These are phyloP conservation scores for Xylariaceae sp. DNA, from an alignment of 2,329 filamentous ascomycete genomes.

Conservation along the genomic window DNA sequence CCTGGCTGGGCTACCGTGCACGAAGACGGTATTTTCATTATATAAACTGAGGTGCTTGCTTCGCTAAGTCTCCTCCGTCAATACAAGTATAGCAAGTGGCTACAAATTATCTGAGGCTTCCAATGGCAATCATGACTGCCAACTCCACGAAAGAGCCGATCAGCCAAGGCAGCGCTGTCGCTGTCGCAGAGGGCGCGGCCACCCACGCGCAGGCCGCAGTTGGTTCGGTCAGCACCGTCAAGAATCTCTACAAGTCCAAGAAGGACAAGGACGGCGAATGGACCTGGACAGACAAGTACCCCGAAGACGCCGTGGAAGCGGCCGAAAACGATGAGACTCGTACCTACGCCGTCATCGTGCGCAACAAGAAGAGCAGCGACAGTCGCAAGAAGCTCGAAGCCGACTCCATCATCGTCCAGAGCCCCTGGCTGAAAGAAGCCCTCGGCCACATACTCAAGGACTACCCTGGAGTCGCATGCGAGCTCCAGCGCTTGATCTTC, in stretches of 20 bases:
- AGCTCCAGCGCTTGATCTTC: slow-evolving; percentile 65
- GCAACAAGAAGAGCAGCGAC: slow-evolving; percentile 63
- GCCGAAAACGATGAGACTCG: slow-evolving; percentile 67
- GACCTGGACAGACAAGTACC: slow-evolving; percentile 62
- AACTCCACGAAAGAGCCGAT: neutral
- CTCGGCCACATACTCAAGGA: slow-evolving; percentile 60
- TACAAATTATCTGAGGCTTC: no score
- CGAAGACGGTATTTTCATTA: no score
- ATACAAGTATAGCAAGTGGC: no score
- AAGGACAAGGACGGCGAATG: slow-evolving; percentile 56
- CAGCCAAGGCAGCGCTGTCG: no score
- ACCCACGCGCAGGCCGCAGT: slow-evolving; percentile 16
- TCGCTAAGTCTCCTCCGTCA: no score
- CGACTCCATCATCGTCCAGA: slow-evolving; percentile 69
- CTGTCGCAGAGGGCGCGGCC: neutral
- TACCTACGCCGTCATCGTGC: slow-evolving; percentile 65
- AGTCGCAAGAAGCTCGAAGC: slow-evolving; percentile 65
- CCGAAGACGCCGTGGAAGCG: slow-evolving; percentile 59
- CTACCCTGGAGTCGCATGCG: slow-evolving; percentile 65
- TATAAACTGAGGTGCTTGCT: no score
- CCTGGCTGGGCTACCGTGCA: no score
- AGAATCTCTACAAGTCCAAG: slow-evolving; percentile 49
- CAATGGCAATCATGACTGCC: slow-evolving; percentile 2
- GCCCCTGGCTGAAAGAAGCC: slow-evolving; percentile 62
- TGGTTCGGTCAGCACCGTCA: slow-evolving; percentile 47